Base-by-base conservation (phyloP, 805 yeast species). In the Ogataea paradorogensis region DNA sequence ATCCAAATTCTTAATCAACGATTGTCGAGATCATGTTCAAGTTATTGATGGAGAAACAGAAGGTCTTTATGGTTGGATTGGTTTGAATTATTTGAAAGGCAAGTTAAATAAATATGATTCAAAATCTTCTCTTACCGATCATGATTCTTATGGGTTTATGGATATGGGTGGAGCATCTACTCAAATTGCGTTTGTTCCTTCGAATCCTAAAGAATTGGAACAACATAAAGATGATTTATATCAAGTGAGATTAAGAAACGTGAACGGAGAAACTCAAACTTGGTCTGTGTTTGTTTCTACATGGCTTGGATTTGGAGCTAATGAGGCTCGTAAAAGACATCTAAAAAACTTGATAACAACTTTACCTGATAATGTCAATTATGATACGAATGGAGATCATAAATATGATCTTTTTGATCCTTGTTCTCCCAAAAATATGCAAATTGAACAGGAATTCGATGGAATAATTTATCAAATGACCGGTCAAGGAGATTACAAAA, bases 161-260 rank as follows among this genome's bases (percentile, higher is more conserved):
- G 99, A 93, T 61, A 93, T 93, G 99, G 99, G 99, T 11, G 99
- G 99, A 10, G 99, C 99, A 0, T 88, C 96, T 2, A 88, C 96
- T 0, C 99, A 93, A 58, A 77, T 93, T 15, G 95, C 98, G 7
- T 93, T 90, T 71, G 89, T 85, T 7, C 97, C 97, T 0, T 73
- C 80, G 3, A 71, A 73, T 28, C 47, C 54, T 4, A 67, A 73
- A n/a, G 89, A 87, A 45, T 62, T 83, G 7, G 63, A 59, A 18
- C 73, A 73, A 46, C 95, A 88, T 59, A 58, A 65, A 29, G 90
- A 90, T 38, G 95, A 89, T 58, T 71, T 90, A 39, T 76, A 82
- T 21, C 71, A 69, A 2, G 75, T 93, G 2, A 69, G 72, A 11
- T 64, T 93, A 42, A 73, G 89, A 40, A 82, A 77, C 35, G 61